Base-by-base conservation (phyloP, 2,329 filamentous ascomycete species). In the Neodidymelliopsis sp. region DNA sequence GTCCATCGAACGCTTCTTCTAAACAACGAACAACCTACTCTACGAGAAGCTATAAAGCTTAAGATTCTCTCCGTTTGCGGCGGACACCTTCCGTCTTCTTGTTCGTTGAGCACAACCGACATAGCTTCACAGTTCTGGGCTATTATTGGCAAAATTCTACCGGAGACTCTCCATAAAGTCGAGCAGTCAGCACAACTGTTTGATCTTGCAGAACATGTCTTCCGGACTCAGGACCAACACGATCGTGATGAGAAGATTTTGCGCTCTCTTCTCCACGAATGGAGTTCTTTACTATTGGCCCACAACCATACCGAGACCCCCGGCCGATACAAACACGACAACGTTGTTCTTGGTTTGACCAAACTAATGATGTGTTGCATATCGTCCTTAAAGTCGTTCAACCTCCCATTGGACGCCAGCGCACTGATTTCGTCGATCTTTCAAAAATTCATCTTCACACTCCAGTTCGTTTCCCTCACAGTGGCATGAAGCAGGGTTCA, bases 361-460 rank as follows among this genome's bases (percentile, higher is more conserved):
- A 71, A 68, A 27, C 63, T 79, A 20, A 60, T 79, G 12, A 56
- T 62, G 9, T 70, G 59, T 37, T 73, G 73, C 29, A 59, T 74
- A 18, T 54, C 66, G n/a, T 74, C 70, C 4, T 46, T 74, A 23
- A 74, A 74, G 38, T 74, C 72, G 2, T 72, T 71, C 60, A 74
- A 74, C 52, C 72, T 65, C 42, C 67, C 70, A 6, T 49, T 74
- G 40, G 65, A 70, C 35, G 55, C 61, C 33, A 57, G 63, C 12
- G 22, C 51, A 1, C 50, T 74, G 2, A 64, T 73, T 40, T 57
- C 63, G 16, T 44, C 60, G 9, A 55, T 75, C 10, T 75, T 72
- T 49, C 55, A 42, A 24, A 73, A 66, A 28, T 75, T 70, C 28
- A 55, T 75, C 11, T 75, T 75, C 33, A 57, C 60, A 8, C 44